phyloP scores from a whole-genome alignment of 495 filamentous ascomycete species.

The Penicillium pancosmium region DNA sequence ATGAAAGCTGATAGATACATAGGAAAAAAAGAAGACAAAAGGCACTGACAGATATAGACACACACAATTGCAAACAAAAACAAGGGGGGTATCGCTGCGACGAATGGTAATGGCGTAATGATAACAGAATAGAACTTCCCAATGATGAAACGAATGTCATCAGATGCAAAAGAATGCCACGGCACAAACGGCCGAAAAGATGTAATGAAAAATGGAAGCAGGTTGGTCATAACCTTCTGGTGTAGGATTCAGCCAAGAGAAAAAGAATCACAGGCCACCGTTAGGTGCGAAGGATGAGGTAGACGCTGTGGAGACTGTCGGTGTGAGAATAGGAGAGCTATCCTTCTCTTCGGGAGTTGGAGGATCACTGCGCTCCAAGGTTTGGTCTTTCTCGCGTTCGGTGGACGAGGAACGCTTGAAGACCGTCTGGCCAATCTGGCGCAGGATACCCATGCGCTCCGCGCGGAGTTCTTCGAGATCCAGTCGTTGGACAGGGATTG shows the following conservation, averaged over 20 bases:
- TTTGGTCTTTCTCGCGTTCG: conserved; percentile 45
- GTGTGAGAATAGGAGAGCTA: conserved; percentile 42
- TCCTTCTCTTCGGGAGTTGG: conserved; percentile 39
- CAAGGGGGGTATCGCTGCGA: conserved; percentile 30
- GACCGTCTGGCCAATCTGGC: conserved; percentile 51
- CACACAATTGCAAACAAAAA: conserved; percentile 15
- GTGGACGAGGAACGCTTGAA: conserved; percentile 55
- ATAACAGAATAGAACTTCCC: conserved; percentile 17
- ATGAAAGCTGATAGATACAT: not conserved
- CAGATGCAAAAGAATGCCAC: conserved; percentile 22
- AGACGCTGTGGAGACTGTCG: conserved; percentile 44
- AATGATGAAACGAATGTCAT: conserved; percentile 23
- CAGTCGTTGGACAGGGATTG: conserved; percentile 50
- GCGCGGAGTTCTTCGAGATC: conserved; percentile 52
- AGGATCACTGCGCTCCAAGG: conserved; percentile 37
- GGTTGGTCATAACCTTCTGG: not conserved
- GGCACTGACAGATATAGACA: conserved; percentile 10
- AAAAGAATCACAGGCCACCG: not conserved
- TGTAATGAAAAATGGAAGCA: not conserved
- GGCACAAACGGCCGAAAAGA: not conserved
- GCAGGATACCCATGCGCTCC: conserved; percentile 52
- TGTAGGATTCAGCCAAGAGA: not conserved
- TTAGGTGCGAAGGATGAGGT: conserved; percentile 36
- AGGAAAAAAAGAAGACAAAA: conserved; percentile 6
- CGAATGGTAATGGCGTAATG: conserved; percentile 29